Percentiles rank a stretch among this genome's conserved stretches.
Evolutionary conservation across 306 rosid genomes (phyloP).

Genomic region (cucumber (Cucumis sativus)): DNA sequence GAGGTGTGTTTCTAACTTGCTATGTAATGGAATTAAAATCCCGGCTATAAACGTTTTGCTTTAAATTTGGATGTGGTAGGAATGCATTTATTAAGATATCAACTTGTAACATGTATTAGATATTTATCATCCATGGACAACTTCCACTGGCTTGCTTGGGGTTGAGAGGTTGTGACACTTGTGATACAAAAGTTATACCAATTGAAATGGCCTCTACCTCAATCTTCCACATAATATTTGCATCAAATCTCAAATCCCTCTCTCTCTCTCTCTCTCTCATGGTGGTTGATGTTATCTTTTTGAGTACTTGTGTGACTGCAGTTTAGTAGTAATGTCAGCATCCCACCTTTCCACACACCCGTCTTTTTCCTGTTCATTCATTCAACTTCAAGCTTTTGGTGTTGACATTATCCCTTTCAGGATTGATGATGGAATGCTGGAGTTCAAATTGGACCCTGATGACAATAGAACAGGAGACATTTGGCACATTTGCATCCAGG

Average conservation of each 20-base stretch:
- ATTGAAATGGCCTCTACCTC: background rate
- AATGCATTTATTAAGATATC: background rate
- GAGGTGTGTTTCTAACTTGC: constrained; percentile 33
- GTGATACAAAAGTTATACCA: background rate
- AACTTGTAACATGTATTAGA: background rate
- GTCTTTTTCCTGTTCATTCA: background rate
- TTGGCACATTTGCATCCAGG: constrained; percentile 89
- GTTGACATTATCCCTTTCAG: constrained; percentile 22
- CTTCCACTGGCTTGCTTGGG: constrained; percentile 2
- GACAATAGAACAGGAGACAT: constrained; percentile 82
- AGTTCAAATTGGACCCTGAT: constrained; percentile 61
- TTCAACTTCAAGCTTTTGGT: constrained; percentile 8
- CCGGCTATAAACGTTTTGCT: background rate
- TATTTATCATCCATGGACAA: background rate
- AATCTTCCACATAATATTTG: background rate
- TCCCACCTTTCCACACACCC: too few relatives aligned
- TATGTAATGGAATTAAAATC: background rate
- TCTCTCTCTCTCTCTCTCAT: background rate
- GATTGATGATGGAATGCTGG: constrained; percentile 42
- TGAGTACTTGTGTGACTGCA: background rate
- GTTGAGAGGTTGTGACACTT: background rate
- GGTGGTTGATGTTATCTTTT: background rate
- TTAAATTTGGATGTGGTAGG: background rate
- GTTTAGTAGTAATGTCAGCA: background rate
- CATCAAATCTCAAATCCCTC: background rate